phyloP scores from a whole-genome alignment of 2,329 filamentous ascomycete species.

The Colletotrichum acutatum region DNA sequence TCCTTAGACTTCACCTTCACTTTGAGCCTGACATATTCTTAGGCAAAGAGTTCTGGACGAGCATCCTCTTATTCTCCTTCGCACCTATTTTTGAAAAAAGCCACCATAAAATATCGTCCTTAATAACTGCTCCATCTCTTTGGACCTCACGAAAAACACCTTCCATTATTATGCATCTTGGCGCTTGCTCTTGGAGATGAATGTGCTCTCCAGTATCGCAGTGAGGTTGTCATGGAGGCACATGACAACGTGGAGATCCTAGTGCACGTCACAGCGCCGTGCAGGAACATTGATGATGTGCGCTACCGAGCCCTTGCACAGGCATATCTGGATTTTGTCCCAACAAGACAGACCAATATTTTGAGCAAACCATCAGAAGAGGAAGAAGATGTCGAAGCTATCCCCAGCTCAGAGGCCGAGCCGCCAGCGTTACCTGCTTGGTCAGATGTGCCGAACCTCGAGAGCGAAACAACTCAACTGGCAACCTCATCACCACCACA shows the following conservation, averaged over 20 bases:
- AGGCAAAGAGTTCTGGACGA: background rate
- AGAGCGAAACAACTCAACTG: slow-evolving; percentile 11
- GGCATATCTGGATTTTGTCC: slow-evolving; percentile 62
- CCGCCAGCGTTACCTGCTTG: slow-evolving; percentile 12
- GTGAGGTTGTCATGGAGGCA: slow-evolving; percentile 30
- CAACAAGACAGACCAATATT: slow-evolving; percentile 38
- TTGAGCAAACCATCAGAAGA: background rate
- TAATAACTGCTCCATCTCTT: background rate
- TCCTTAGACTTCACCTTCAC: background rate
- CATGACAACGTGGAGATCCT: slow-evolving; percentile 61
- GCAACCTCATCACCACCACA: slow-evolving; percentile 22
- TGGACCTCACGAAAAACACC: background rate
- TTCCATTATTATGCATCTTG: background rate
- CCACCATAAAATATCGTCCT: background rate
- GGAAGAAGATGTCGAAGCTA: background rate
- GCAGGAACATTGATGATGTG: slow-evolving; percentile 58
- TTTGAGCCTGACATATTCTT: background rate
- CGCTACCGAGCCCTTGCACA: slow-evolving; percentile 60
- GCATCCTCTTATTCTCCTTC: background rate
- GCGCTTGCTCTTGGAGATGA: slow-evolving; percentile 15
- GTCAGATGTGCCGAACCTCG: slow-evolving; percentile 19
- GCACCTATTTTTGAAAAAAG: background rate
- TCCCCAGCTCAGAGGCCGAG: slow-evolving; percentile 13
- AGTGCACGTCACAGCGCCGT: slow-evolving; percentile 65
- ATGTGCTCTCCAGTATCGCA: background rate